These are phyloP conservation scores for Circinella umbellata DNA, from an alignment of 371 early-diverging fungal species.

Conservation along the genomic window DNA sequence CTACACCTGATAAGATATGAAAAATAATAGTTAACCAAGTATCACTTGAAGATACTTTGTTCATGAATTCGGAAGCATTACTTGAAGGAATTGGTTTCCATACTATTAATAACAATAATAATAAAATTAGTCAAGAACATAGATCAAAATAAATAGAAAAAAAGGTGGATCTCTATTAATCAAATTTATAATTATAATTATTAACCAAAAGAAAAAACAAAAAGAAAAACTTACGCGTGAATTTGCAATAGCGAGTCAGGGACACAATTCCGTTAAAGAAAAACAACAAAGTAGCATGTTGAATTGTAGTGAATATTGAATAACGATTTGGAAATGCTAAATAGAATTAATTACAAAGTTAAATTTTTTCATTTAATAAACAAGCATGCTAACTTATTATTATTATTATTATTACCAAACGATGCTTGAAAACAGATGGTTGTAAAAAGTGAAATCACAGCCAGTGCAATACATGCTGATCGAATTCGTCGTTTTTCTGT, in stretches of 20 bases:
- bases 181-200: neutral
- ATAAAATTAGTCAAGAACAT: too few species aligned
- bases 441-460: slow-evolving; percentile 13
- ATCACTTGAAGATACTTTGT: slow-evolving; percentile 6
- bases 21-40: neutral
- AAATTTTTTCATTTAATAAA: neutral
- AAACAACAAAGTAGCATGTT: slow-evolving; percentile 7
- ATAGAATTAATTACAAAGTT: neutral
- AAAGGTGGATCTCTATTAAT: too few species aligned
- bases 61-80: slow-evolving; percentile 9
- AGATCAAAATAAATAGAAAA: too few species aligned
- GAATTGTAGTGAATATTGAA: neutral
- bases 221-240: neutral
- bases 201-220: neutral
- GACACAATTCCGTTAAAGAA: slow-evolving; percentile 1
- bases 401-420: slow-evolving; percentile 4
- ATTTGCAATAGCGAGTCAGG: slow-evolving; percentile 1
- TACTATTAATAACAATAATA: neutral
- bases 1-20: slow-evolving; percentile 7
- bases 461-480: slow-evolving; percentile 3
- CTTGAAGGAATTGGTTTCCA: slow-evolving; percentile 20
- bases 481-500: slow-evolving; percentile 3
- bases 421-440: slow-evolving; percentile 16
- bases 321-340: slow-evolving; percentile 12
- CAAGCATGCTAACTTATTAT: too few species aligned